Evolutionary conservation across 2,329 filamentous ascomycete genomes (phyloP).

Genomic region (Scytalidium lignicola): DNA sequence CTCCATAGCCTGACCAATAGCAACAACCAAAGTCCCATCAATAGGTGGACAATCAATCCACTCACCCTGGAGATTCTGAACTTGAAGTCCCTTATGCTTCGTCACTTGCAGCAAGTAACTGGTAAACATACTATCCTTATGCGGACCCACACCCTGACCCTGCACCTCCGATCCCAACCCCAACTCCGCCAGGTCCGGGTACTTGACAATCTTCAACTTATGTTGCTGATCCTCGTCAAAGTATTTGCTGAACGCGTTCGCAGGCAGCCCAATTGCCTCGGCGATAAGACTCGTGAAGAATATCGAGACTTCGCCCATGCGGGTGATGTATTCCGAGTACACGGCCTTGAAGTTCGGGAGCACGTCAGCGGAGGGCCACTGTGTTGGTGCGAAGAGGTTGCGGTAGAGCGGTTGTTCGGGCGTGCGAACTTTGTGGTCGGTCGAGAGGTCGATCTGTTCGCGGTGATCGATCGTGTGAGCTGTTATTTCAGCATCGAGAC

Average conservation of each 20-base stretch:
- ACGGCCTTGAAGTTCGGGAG: slow-evolving; percentile 64
- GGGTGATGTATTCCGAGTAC: slow-evolving; percentile 70
- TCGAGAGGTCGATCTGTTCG: slow-evolving; percentile 83
- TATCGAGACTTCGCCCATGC: slow-evolving; percentile 68
- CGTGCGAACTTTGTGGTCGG: slow-evolving; percentile 63
- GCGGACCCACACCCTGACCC: slow-evolving; percentile 66
- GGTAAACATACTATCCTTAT: slow-evolving; percentile 81
- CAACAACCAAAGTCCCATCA: slow-evolving; percentile 74
- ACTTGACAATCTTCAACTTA: slow-evolving; percentile 87
- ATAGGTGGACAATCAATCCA: slow-evolving; percentile 83
- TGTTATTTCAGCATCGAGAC: slow-evolving; percentile 64
- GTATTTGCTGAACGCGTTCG: slow-evolving; percentile 69
- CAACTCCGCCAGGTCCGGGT: slow-evolving; percentile 65
- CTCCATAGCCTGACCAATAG: slow-evolving; percentile 83
- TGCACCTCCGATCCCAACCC: slow-evolving; percentile 37
- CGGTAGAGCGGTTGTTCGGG: slow-evolving; percentile 63
- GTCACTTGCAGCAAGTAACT: slow-evolving; percentile 78
- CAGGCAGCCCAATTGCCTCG: slow-evolving; percentile 70
- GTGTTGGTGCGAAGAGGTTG: slow-evolving; percentile 71
- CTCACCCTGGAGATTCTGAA: slow-evolving; percentile 69
- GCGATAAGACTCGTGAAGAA: slow-evolving; percentile 76
- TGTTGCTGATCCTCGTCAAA: slow-evolving; percentile 69
- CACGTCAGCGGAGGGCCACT: slow-evolving; percentile 65
- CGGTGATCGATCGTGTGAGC: slow-evolving; percentile 72
- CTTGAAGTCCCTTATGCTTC: slow-evolving; percentile 71